Conservation (phyloP, 2,329 filamentous ascomycete species). For the Aspergillus nomiae region DNA sequence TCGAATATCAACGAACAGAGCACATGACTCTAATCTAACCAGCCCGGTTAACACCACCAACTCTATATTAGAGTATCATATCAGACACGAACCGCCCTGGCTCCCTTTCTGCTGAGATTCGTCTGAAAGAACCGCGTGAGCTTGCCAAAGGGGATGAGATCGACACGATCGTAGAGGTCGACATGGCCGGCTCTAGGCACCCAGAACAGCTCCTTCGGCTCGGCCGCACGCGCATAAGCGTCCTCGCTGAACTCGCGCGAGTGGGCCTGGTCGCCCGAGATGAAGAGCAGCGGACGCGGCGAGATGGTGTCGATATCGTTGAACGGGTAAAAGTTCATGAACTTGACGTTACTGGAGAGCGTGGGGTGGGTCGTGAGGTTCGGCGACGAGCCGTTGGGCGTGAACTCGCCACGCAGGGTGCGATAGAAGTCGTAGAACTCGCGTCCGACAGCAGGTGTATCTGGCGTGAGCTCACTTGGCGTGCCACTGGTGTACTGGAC, state of each 20-base stretch:
- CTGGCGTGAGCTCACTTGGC: slow-evolving; percentile 23
- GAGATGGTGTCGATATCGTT: slow-evolving; percentile 25
- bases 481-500: slow-evolving; percentile 19
- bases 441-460: slow-evolving; percentile 22
- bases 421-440: slow-evolving; percentile 39
- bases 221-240: slow-evolving; percentile 26
- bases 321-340: slow-evolving; percentile 33
- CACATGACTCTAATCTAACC: neutral
- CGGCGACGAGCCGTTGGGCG: slow-evolving; percentile 17
- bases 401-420: slow-evolving; percentile 31
- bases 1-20: neutral
- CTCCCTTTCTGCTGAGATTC: slow-evolving; percentile 7
- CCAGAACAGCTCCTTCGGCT: slow-evolving; percentile 42
- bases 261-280: slow-evolving; percentile 25
- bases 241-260: slow-evolving; percentile 27
- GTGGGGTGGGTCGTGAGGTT: slow-evolving; percentile 35
- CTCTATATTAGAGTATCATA: neutral
- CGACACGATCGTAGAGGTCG: slow-evolving; percentile 41
- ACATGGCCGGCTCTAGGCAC: slow-evolving; percentile 36
- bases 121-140: slow-evolving; percentile 29
- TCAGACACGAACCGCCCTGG: too few relatives aligned
- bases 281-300: slow-evolving; percentile 26
- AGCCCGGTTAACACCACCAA: neutral
- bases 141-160: slow-evolving; percentile 37
- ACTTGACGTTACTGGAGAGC: slow-evolving; percentile 30